Conservation (phyloP, 2,329 filamentous ascomycete species). For the Zelopaecilomyces penicillatus region DNA sequence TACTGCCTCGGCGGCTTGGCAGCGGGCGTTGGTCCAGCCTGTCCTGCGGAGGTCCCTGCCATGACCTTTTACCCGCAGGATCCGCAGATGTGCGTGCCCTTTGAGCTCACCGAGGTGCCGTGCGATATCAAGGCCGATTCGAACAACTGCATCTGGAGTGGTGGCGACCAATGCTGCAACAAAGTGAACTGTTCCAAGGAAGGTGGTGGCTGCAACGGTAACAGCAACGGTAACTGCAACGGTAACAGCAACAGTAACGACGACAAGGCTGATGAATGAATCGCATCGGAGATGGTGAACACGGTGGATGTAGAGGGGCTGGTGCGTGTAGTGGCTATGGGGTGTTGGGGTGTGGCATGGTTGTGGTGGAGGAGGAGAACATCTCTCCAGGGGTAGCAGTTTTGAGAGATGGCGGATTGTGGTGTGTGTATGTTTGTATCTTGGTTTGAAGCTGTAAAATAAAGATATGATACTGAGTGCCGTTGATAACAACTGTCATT, state of each 20-base stretch:
- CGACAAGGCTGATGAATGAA: neutral
- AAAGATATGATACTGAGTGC: no score
- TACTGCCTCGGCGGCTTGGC: constrained; percentile 12
- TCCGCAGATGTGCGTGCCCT: constrained; percentile 11
- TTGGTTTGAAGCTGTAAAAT: no score
- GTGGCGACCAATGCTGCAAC: constrained; percentile 10
- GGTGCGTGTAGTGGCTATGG: no score
- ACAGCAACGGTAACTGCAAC: neutral
- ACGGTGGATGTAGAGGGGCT: no score
- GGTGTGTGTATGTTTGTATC: no score
- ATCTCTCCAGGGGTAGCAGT: no score
- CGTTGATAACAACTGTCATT: no score
- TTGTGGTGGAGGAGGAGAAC: no score
- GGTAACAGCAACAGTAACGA: neutral
- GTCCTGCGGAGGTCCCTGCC: constrained; percentile 9
- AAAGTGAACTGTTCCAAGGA: constrained; percentile 6
- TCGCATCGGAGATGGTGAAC: no score
- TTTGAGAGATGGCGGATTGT: no score
- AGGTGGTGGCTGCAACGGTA: neutral
- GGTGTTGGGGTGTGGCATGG: no score
- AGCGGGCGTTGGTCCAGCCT: constrained; percentile 9
- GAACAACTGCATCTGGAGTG: constrained; percentile 14
- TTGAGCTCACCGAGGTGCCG: constrained; percentile 12
- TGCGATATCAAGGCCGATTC: constrained; percentile 10
- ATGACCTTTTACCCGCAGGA: constrained; percentile 12